A percentile compares a stretch with the other conserved stretches of the same genome.
Conservation (phyloP, 768 basidiomycete species). For the Serendipita sp. region DNA sequence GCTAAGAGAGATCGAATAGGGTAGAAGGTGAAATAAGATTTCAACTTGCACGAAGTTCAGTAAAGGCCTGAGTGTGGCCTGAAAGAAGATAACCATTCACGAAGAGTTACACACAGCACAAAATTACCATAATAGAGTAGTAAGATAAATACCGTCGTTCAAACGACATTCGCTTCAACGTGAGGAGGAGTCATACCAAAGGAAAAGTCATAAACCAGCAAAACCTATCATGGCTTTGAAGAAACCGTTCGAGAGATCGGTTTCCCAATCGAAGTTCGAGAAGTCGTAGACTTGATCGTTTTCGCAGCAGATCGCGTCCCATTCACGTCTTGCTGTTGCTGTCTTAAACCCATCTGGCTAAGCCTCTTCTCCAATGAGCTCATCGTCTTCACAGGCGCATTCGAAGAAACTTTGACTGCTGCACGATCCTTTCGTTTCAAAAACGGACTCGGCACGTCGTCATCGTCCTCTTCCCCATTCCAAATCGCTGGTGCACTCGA, state of each 20-base stretch:
- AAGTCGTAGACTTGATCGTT: neutral
- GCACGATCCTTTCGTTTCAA: constrained; percentile 35
- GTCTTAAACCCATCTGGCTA: neutral
- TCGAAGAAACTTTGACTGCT: neutral
- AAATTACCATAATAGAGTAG: no score
- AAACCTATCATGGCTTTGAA: neutral
- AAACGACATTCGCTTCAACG: no score
- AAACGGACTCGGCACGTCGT: constrained; percentile 76
- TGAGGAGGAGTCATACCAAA: no score
- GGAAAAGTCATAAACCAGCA: no score
- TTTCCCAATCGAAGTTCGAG: neutral
- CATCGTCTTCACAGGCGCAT: neutral
- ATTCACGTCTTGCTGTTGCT: neutral
- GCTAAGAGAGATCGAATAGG: no score
- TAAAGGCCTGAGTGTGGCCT: no score
- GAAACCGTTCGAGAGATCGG: neutral
- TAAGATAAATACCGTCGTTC: no score
- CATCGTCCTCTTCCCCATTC: constrained; percentile 46
- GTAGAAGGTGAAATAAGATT: no score
- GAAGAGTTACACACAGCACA: no score
- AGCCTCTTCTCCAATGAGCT: neutral
- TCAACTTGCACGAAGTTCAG: no score
- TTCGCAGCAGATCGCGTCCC: neutral
- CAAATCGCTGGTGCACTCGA: constrained; percentile 7
- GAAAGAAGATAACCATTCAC: no score